Base-by-base conservation (phyloP, 345 rosid genomes). In the Populus simonii region DNA sequence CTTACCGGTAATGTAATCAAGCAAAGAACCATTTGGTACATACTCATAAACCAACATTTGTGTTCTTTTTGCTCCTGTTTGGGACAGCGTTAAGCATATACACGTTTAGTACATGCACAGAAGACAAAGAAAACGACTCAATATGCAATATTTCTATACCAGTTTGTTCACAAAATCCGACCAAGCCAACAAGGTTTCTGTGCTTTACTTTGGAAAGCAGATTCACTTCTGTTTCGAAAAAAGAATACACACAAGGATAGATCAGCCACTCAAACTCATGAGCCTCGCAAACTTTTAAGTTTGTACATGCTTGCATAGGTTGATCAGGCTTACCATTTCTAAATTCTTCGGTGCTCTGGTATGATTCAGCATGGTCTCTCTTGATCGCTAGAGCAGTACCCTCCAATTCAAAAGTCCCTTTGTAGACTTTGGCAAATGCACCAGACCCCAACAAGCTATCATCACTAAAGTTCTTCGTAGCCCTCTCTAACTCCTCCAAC, bases 151-250 rank as follows among this genome's bases (percentile, higher is more conserved):
- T 36, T 13, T 31, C 17, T 76, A 29, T 76, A 88, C 94, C 90
- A 63, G 83, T 33, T 79, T 88, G 89, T 81, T 91, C 92, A 73
- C 92, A 89, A 47, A 84, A 89, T 31, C 94, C 92, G 35, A 91
- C 87, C 87, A 91, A 81, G 65, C 82, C 74, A 29, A 86, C 86
- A 9, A 89, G 92, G 81, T 89, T 89, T 38, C 72, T 81, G 78
- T 91, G 92, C 85, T 80, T 83, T 25, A 88, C 89, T 74, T 81
- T 84, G 1, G 89, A 82, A 36, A 91, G 85, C 5, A 89, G 85
- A 70, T 72, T 85, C 51, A 88, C 90, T 83, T 91, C 92, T 91
- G 93, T 79, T 81, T 65, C 76, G 79, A 83, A 57, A 74, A 80
- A 83, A 74, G 41, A 79, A 8, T 10, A 11, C 17, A 3, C 1